Conservation (phyloP, 2,329 filamentous ascomycete species). For the Tolypocladium sp. region DNA sequence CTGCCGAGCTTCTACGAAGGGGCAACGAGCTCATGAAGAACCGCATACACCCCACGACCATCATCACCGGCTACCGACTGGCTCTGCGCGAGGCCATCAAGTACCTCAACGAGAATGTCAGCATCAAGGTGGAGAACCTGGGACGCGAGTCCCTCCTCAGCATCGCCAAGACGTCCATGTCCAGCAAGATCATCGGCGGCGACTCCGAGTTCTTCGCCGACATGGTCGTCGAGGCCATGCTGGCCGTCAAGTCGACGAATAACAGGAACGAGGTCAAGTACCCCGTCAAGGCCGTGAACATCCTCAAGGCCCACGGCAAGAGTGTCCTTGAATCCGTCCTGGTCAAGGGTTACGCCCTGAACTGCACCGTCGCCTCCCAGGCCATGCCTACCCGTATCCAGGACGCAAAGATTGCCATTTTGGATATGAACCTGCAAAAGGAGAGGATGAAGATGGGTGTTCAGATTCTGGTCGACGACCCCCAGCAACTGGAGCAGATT, state of each 20-base stretch:
- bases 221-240: conserved; percentile 95
- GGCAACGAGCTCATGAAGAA: conserved; percentile 99
- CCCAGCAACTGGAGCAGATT: conserved; percentile 95
- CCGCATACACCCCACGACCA: conserved; percentile 98
- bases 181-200: conserved; percentile 93
- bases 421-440: conserved; percentile 98
- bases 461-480: conserved; percentile 96
- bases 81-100: conserved; percentile 93
- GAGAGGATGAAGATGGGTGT: conserved; percentile 99
- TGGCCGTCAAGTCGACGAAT: conserved; percentile 87
- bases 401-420: conserved; percentile 91
- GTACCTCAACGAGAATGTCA: conserved; percentile 98
- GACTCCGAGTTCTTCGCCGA: conserved; percentile 96
- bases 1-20: conserved; percentile 84
- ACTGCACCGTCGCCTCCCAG: conserved; percentile 97
- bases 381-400: conserved; percentile 90
- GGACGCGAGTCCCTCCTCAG: conserved; percentile 84
- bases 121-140: conserved; percentile 86
- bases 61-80: conserved; percentile 95
- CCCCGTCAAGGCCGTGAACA: conserved; percentile 97
- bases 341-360: conserved; percentile 93
- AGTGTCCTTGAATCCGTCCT: conserved; percentile 78
- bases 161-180: conserved; percentile 99
- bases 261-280: conserved; percentile 89
- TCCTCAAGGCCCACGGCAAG: conserved; percentile 97